Evolutionary conservation across 306 rosid genomes (phyloP).

Genomic region (Trichosanthes truncata): DNA sequence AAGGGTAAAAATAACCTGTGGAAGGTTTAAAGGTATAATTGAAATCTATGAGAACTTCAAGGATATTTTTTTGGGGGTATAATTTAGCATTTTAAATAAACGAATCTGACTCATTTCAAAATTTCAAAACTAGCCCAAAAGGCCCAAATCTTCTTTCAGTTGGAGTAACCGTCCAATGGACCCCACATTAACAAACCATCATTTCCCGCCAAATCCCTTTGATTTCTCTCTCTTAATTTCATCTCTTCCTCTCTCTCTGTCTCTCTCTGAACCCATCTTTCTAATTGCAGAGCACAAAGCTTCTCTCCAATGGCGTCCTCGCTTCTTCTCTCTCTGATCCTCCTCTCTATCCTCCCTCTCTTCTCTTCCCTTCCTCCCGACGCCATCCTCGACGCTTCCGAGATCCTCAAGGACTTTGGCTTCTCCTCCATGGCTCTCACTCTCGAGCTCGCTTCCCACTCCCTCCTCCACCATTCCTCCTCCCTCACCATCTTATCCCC

Average conservation of each 20-base stretch:
- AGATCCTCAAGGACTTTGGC: conserved; percentile 45
- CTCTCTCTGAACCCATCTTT: background rate
- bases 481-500: conserved; percentile 49
- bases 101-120: no score
- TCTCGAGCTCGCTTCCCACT: conserved; percentile 36
- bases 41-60: no score
- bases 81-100: no score
- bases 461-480: conserved; percentile 13
- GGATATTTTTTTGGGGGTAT: no score
- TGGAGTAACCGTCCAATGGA: background rate
- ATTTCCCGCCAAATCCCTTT: background rate
- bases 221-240: background rate
- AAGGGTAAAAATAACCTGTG: no score
- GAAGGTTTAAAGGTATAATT: no score
- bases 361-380: conserved; percentile 21
- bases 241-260: background rate
- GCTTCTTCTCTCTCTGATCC: conserved; percentile 12
- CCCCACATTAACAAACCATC: background rate
- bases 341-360: conserved; percentile 14
- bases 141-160: conserved; percentile 37
- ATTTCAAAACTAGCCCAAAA: no score
- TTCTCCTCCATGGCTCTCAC: conserved; percentile 42
- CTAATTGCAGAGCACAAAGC: background rate
- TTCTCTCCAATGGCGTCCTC: conserved; percentile 29
- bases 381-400: conserved; percentile 37